Evolutionary conservation across 75 land plant genomes (phyloP).

Genomic region (Ceratopteris richardii): DNA sequence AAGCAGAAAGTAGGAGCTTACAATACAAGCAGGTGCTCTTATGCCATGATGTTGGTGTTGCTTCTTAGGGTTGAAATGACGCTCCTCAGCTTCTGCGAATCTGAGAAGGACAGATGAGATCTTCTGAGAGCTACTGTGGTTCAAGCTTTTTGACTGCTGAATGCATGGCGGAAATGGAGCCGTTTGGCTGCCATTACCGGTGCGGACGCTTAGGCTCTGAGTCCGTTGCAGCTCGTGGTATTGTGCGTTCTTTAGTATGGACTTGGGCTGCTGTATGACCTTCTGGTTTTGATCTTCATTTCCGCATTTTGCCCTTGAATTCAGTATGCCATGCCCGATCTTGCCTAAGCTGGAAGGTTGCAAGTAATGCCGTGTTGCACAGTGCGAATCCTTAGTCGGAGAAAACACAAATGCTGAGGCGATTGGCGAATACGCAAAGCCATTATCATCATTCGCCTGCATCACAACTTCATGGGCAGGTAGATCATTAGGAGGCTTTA

Average conservation of each 20-base stretch:
- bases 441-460: background rate
- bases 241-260: too few species aligned
- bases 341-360: too few species aligned
- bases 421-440: background rate
- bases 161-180: too few species aligned
- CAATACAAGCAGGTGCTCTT: too few species aligned
- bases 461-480: slow-evolving; percentile 2
- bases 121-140: background rate
- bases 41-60: too few species aligned
- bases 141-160: background rate
- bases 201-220: too few species aligned
- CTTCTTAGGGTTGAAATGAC: background rate
- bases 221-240: too few species aligned
- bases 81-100: slow-evolving; percentile 4
- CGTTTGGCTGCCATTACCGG: too few species aligned
- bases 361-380: background rate
- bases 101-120: background rate
- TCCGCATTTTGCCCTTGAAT: background rate
- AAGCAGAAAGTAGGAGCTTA: too few species aligned
- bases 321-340: too few species aligned
- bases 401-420: slow-evolving; percentile 3
- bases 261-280: too few species aligned
- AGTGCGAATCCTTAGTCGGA: background rate
- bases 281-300: background rate
- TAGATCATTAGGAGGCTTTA: background rate